Percentiles rank a stretch among this genome's conserved stretches.
Evolutionary conservation across 2,329 filamentous ascomycete genomes (phyloP).

Genomic region (Fonsecaea erecta): DNA sequence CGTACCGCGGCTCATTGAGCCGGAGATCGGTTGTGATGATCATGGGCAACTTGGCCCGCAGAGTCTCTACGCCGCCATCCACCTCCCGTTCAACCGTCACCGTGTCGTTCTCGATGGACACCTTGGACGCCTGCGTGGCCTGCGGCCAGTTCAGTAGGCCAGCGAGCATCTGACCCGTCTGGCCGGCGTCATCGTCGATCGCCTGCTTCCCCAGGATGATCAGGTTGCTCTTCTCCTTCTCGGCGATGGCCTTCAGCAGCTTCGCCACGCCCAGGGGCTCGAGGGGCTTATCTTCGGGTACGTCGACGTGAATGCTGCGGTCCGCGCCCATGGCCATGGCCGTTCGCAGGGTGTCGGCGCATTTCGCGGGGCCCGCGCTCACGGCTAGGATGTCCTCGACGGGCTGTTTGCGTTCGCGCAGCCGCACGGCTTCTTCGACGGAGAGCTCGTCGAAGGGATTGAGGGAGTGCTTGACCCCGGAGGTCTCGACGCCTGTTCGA

Average conservation of each 20-base stretch:
- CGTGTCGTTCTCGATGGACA: conserved; percentile 71
- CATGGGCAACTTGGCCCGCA: conserved; percentile 84
- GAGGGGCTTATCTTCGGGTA: conserved; percentile 69
- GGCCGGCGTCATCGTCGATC: conserved; percentile 92
- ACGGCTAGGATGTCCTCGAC: conserved; percentile 93
- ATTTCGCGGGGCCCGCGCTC: conserved; percentile 84
- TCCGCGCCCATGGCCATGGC: conserved; percentile 99
- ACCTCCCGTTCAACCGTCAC: conserved; percentile 88
- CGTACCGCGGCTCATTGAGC: conserved; percentile 93
- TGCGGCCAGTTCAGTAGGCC: conserved; percentile 90
- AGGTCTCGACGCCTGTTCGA: conserved; percentile 85
- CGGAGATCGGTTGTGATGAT: conserved; percentile 93
- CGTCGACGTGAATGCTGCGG: conserved; percentile 84
- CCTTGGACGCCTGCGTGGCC: conserved; percentile 88
- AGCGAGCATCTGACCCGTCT: conserved; percentile 98
- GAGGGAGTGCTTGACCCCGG: conserved; percentile 95
- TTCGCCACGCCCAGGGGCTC: conserved; percentile 95
- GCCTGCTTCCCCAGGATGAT: conserved; percentile 96
- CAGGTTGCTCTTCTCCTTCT: conserved; percentile 85
- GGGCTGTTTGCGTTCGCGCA: conserved; percentile 82
- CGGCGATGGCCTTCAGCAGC: conserved; percentile 76
- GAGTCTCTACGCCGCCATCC: conserved; percentile 90
- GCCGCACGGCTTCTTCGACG: conserved; percentile 91
- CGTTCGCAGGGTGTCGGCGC: conserved; percentile 85
- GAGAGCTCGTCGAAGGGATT: conserved; percentile 99